phyloP scores from a whole-genome alignment of 495 filamentous ascomycete species.

The Aspergillus heteromorphus region DNA sequence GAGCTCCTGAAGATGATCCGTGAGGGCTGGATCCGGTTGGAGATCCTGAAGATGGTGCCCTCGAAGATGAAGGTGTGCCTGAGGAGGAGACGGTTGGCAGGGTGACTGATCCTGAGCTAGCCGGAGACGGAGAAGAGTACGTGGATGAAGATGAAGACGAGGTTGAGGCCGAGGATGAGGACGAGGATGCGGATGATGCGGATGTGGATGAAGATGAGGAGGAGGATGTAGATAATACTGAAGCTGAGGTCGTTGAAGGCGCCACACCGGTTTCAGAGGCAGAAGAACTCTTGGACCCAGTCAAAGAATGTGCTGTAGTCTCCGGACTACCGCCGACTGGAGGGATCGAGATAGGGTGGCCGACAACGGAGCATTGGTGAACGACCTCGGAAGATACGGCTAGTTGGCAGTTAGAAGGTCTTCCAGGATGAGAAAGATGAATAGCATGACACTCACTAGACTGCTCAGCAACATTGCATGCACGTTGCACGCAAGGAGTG shows the following conservation, averaged over 20 bases:
- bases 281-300: conserved; percentile 1
- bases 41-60: background rate
- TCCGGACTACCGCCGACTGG: conserved; percentile 15
- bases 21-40: background rate
- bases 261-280: conserved; percentile 2
- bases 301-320: conserved; percentile 12
- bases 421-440: background rate
- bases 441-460: conserved; percentile 20
- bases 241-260: conserved; percentile 3
- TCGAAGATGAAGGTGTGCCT: background rate
- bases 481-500: conserved; percentile 42
- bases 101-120: no score
- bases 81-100: background rate
- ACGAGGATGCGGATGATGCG: no score
- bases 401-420: conserved; percentile 8
- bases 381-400: conserved; percentile 35
- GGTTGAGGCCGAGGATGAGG: no score
- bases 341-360: conserved; percentile 36
- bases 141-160: no score
- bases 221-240: conserved; percentile 9
- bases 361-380: conserved; percentile 28
- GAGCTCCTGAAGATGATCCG: background rate
- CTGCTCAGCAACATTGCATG: conserved; percentile 34
- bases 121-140: no score
- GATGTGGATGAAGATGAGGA: no score